Evolutionary conservation across 345 rosid species (phyloP).

Genomic region (Streptanthus diversifolius): DNA sequence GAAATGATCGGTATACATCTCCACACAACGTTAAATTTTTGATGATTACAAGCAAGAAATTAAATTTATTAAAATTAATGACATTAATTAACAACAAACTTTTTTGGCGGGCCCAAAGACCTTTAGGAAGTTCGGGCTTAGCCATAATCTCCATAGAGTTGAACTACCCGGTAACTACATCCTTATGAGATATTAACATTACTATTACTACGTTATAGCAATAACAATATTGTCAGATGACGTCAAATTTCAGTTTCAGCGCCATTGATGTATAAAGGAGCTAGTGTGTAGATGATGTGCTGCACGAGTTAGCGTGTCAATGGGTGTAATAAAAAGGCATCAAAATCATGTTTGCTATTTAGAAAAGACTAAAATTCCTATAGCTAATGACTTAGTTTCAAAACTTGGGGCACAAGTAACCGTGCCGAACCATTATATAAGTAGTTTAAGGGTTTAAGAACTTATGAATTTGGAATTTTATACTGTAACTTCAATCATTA

Average conservation of each 20-base stretch:
- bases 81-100: no score
- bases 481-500: background rate
- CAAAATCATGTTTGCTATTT: background rate
- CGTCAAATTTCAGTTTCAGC: background rate
- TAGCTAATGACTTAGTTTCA: background rate
- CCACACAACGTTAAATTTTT: no score
- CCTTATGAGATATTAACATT: background rate
- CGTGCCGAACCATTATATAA: background rate
- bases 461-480: background rate
- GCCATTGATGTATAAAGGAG: background rate
- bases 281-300: background rate
- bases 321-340: background rate
- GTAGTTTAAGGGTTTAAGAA: background rate
- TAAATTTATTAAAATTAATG: no score
- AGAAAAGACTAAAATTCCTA: background rate
- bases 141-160: background rate
- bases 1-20: no score
- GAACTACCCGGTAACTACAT: background rate
- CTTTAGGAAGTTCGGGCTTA: background rate
- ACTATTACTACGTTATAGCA: background rate
- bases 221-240: background rate
- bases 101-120: no score
- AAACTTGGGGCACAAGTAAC: background rate
- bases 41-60: no score
- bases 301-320: background rate